These are phyloP conservation scores for Berkeleyomyces basicola DNA, from an alignment of 2,329 filamentous ascomycete genomes.

Conservation along the genomic window DNA sequence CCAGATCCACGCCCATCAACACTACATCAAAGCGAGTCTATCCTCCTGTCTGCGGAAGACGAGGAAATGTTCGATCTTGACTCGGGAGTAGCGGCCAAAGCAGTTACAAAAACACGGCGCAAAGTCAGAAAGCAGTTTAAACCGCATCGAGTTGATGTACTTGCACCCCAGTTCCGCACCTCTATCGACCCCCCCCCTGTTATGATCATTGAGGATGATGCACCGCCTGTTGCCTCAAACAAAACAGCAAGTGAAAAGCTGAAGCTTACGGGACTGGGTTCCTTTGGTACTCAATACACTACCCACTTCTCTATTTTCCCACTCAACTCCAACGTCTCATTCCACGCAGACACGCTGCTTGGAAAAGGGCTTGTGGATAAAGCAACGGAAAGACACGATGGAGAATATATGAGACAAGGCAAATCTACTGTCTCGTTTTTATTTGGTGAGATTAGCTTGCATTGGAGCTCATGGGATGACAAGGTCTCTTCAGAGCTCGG, in stretches of 20 bases:
- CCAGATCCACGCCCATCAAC: not conserved
- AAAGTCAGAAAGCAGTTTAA: conserved; percentile 27
- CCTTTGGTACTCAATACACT: conserved; percentile 44
- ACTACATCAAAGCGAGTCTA: not conserved
- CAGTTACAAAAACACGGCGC: conserved; percentile 13
- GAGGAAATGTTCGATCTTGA: conserved; percentile 8
- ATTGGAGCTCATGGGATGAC: conserved; percentile 41
- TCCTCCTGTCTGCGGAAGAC: not conserved
- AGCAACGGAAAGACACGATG: conserved; percentile 21
- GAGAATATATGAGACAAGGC: conserved; percentile 18
- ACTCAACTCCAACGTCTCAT: conserved; percentile 37
- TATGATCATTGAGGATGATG: conserved; percentile 6
- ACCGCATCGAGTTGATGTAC: conserved; percentile 31
- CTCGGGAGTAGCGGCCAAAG: not conserved
- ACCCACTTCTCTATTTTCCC: conserved; percentile 47
- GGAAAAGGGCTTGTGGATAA: conserved; percentile 34
- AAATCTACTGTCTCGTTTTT: conserved; percentile 26
- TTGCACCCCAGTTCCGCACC: conserved; percentile 35
- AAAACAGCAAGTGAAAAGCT: conserved; percentile 12
- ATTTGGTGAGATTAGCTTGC: conserved; percentile 32
- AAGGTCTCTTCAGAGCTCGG: conserved; percentile 44
- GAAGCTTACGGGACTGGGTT: conserved; percentile 36
- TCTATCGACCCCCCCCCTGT: conserved; percentile 34
- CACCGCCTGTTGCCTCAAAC: not conserved
- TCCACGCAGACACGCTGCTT: conserved; percentile 42